Evolutionary conservation across 2,329 filamentous ascomycete species (phyloP).

Genomic region (Phaeosphaeria sp.): DNA sequence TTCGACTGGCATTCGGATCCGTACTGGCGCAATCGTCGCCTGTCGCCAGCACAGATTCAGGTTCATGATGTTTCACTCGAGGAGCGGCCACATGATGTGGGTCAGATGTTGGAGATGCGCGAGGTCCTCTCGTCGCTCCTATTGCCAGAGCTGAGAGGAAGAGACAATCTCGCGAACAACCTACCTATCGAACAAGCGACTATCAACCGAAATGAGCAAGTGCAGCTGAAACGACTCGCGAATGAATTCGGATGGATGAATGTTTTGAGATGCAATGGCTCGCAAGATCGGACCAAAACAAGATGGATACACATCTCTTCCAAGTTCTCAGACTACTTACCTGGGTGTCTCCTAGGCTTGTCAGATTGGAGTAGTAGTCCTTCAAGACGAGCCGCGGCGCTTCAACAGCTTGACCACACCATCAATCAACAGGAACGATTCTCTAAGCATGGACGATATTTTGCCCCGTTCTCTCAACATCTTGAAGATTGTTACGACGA

Average conservation of each 20-base stretch:
- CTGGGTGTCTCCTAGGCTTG: slow-evolving; percentile 40
- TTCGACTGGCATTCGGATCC: slow-evolving; percentile 45
- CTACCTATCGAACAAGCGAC: slow-evolving; percentile 28
- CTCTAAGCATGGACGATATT: slow-evolving; percentile 53
- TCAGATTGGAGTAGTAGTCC: slow-evolving; percentile 39
- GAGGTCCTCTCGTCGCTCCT: slow-evolving; percentile 45
- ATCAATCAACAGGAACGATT: slow-evolving; percentile 51
- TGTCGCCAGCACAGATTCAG: slow-evolving; percentile 49
- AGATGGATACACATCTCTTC: slow-evolving; percentile 50
- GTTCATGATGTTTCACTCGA: slow-evolving; percentile 50
- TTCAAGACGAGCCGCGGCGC: slow-evolving; percentile 17
- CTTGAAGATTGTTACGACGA: slow-evolving; percentile 25
- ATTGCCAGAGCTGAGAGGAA: slow-evolving; percentile 36
- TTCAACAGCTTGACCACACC: slow-evolving; percentile 45
- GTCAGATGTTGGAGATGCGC: slow-evolving; percentile 48
- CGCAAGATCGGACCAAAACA: slow-evolving; percentile 15
- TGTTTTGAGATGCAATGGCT: background rate
- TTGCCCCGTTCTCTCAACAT: slow-evolving; percentile 50
- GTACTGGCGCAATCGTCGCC: slow-evolving; percentile 48
- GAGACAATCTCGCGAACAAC: slow-evolving; percentile 26
- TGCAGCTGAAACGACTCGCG: slow-evolving; percentile 35
- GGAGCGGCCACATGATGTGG: slow-evolving; percentile 34
- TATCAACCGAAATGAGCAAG: slow-evolving; percentile 45
- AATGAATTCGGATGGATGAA: slow-evolving; percentile 21
- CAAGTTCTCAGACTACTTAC: slow-evolving; percentile 50